Conservation (phyloP, 202 grass and related monocot genomes). For the Eragrostis tef region DNA sequence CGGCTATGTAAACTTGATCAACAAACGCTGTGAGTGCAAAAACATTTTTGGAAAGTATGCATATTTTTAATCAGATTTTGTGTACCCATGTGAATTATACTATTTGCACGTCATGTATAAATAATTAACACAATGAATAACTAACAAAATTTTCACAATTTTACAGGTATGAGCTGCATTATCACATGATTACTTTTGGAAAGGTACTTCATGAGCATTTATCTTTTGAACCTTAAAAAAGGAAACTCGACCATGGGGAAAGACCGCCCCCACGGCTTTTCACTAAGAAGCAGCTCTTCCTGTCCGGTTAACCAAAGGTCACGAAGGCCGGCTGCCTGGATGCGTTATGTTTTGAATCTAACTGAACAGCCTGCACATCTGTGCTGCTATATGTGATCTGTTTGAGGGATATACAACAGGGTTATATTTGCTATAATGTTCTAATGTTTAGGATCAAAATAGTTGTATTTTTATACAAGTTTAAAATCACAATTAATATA, state of each 20-base stretch:
- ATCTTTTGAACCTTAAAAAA: conserved; percentile 6
- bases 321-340: too few relatives aligned
- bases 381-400: too few relatives aligned
- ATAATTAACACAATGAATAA: conserved; percentile 12
- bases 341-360: too few relatives aligned
- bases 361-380: too few relatives aligned
- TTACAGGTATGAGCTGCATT: conserved; percentile 94
- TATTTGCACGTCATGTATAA: conserved; percentile 38
- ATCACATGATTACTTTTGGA: conserved; percentile 99
- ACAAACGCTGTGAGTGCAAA: conserved; percentile 77
- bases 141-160: conserved; percentile 46
- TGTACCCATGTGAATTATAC: conserved; percentile 13
- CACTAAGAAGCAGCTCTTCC: too few relatives aligned
- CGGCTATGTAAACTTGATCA: conserved; percentile 93
- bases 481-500: neutral
- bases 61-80: conserved; percentile 36
- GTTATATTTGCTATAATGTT: neutral
- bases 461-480: neutral
- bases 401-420: too few relatives aligned
- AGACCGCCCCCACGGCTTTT: too few relatives aligned
- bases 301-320: too few relatives aligned
- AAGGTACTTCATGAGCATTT: conserved; percentile 68
- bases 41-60: conserved; percentile 12
- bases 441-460: neutral
- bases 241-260: too few relatives aligned